These are phyloP conservation scores for Dictyostelium capitatum DNA, from an alignment of 78 protist species.

Conservation along the genomic window DNA sequence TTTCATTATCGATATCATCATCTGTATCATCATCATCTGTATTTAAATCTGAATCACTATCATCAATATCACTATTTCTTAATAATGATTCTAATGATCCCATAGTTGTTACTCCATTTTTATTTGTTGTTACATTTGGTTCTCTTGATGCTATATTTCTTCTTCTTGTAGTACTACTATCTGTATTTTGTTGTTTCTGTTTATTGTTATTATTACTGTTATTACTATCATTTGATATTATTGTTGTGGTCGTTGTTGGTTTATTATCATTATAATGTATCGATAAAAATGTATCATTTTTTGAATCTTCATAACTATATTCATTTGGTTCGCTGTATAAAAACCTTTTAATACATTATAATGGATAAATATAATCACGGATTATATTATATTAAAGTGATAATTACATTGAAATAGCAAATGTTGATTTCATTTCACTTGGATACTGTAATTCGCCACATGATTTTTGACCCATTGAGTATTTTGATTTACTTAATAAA, in stretches of 20 bases:
- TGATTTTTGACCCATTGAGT: conserved; percentile 69
- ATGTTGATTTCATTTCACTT: conserved; percentile 30
- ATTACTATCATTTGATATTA: background rate
- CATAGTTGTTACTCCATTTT: conserved; percentile 6
- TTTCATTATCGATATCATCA: background rate
- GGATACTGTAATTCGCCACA: conserved; percentile 65
- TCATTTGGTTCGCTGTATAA: background rate
- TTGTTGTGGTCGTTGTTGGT: background rate
- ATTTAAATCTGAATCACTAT: background rate
- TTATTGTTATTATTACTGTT: background rate
- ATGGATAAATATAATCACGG: no score
- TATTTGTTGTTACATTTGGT: background rate
- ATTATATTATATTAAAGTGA: no score
- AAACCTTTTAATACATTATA: no score
- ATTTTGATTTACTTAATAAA: conserved; percentile 54
- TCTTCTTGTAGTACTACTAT: conserved; percentile 7
- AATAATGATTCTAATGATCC: conserved; percentile 20
- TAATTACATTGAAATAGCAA: background rate
- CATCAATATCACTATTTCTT: background rate
- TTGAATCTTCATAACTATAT: background rate
- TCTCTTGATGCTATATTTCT: conserved; percentile 17
- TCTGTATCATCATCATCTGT: conserved; percentile 26
- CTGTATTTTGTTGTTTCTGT: background rate
- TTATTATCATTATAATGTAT: background rate
- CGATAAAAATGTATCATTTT: background rate